phyloP scores from a whole-genome alignment of 768 basidiomycete genomes.

The Boletus eberwhitei region DNA sequence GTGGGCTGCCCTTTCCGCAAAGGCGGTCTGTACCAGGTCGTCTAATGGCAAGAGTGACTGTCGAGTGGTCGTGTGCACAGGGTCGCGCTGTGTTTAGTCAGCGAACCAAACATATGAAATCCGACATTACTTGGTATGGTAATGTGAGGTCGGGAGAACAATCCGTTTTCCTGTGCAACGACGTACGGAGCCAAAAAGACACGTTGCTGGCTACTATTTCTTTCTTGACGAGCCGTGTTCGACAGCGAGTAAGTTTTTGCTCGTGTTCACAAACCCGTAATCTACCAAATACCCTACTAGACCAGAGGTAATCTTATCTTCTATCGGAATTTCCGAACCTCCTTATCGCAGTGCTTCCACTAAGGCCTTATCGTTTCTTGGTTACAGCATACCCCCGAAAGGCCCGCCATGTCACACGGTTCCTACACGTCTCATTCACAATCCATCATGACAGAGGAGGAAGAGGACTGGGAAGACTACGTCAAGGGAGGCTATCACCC shows the following conservation, averaged over 20 bases:
- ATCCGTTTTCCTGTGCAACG: constrained; percentile 10
- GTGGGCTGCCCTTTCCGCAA: no score
- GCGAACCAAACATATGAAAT: constrained; percentile 30
- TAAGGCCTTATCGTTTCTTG: constrained; percentile 30
- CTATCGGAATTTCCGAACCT: constrained; percentile 25
- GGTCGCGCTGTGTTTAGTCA: constrained; percentile 21
- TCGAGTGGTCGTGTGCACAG: constrained; percentile 14
- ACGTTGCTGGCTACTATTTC: background rate
- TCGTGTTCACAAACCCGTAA: background rate
- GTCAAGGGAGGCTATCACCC: constrained; percentile 83
- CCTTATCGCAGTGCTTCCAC: constrained; percentile 29
- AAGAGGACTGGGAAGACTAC: constrained; percentile 92
- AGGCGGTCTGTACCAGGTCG: no score
- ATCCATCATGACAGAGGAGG: constrained; percentile 86
- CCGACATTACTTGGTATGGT: constrained; percentile 18
- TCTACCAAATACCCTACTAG: constrained; percentile 26
- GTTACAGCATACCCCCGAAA: constrained; percentile 35
- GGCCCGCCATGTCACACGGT: constrained; percentile 60
- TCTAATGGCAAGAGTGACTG: no score
- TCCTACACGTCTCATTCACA: constrained; percentile 69
- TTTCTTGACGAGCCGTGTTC: background rate
- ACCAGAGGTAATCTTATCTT: constrained; percentile 28
- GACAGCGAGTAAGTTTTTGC: background rate
- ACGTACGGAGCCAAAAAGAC: background rate
- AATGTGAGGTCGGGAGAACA: background rate